phyloP scores from a whole-genome alignment of 2,329 filamentous ascomycete species.

The Fusarium sp. region DNA sequence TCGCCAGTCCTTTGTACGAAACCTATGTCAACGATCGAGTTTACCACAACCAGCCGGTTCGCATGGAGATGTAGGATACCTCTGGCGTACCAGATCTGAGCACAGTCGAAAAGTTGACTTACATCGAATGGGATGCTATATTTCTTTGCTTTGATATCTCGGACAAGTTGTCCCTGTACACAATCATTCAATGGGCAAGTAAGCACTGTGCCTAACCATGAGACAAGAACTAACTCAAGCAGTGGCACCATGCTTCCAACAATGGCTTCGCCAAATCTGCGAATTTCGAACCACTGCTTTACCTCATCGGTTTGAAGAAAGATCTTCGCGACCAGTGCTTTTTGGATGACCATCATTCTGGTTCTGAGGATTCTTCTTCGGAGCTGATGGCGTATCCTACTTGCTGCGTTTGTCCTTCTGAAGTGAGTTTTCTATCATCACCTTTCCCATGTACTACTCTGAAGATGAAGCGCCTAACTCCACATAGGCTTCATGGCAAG shows the following conservation, averaged over 20 bases:
- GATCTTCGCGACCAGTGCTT: constrained; percentile 47
- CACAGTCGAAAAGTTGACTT: constrained; percentile 50
- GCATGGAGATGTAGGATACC: constrained; percentile 56
- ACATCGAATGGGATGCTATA: constrained; percentile 53
- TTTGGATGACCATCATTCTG: constrained; percentile 36
- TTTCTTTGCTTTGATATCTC: constrained; percentile 56
- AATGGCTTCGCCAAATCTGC: constrained; percentile 45
- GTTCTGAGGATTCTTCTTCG: constrained; percentile 8
- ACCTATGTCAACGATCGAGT: constrained; percentile 48
- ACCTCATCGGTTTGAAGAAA: constrained; percentile 53
- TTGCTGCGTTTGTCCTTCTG: constrained; percentile 49
- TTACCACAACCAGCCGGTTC: constrained; percentile 43
- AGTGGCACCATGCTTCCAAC: constrained; percentile 50
- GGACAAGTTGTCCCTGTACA: constrained; percentile 50
- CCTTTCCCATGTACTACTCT: not conserved
- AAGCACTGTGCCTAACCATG: fast-evolving
- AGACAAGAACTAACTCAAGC: not conserved
- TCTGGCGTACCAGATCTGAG: constrained; percentile 54
- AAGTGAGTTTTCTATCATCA: constrained; percentile 35
- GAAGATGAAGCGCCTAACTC: not conserved
- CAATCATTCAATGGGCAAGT: constrained; percentile 53
- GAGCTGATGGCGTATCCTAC: constrained; percentile 39
- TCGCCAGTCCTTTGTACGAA: constrained; percentile 52
- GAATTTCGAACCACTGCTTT: constrained; percentile 41
- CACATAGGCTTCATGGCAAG: constrained; percentile 50